phyloP scores from a whole-genome alignment of 768 basidiomycete species.

The Xerocomellus intermedius region DNA sequence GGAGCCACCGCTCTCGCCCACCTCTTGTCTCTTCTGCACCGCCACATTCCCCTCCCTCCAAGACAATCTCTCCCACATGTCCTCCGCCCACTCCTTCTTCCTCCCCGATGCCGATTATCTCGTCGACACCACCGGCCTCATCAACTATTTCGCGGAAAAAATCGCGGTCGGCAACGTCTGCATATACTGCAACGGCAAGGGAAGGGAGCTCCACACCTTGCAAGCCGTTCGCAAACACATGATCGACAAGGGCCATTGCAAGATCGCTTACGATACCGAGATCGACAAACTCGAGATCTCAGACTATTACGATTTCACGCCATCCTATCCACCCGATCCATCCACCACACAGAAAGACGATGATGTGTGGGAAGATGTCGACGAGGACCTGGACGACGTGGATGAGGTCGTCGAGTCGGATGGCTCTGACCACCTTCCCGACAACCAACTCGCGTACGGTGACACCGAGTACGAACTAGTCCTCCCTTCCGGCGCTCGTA shows the following conservation, averaged over 20 bases:
- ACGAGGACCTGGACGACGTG: constrained; percentile 29
- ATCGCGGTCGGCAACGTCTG: constrained; percentile 92
- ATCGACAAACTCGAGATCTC: constrained; percentile 81
- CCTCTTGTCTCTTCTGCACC: constrained; percentile 87
- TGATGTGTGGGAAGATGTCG: constrained; percentile 39
- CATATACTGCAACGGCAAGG: constrained; percentile 82
- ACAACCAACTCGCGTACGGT: constrained; percentile 66
- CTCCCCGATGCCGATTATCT: constrained; percentile 93
- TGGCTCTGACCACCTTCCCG: constrained; percentile 44
- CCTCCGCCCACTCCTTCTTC: constrained; percentile 85
- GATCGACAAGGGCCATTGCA: constrained; percentile 95
- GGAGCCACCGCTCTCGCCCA: constrained; percentile 41
- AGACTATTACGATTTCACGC: constrained; percentile 90
- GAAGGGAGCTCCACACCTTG: constrained; percentile 77
- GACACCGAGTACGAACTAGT: constrained; percentile 86
- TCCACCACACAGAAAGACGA: constrained; percentile 21
- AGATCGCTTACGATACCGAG: constrained; percentile 86
- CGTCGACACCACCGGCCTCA: constrained; percentile 75
- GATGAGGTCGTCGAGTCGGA: constrained; percentile 13
- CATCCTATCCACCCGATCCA: constrained; percentile 63
- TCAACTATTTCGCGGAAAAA: constrained; percentile 88
- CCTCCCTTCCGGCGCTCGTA: constrained; percentile 86
- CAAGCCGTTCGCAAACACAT: constrained; percentile 95
- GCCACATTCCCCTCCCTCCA: constrained; percentile 48
- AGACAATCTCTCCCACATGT: constrained; percentile 86